Evolutionary conservation across 768 basidiomycete genomes (phyloP), one percentile per base, ranked within the genome.

Genomic region (Hemileccinum rubropunctum): DNA sequence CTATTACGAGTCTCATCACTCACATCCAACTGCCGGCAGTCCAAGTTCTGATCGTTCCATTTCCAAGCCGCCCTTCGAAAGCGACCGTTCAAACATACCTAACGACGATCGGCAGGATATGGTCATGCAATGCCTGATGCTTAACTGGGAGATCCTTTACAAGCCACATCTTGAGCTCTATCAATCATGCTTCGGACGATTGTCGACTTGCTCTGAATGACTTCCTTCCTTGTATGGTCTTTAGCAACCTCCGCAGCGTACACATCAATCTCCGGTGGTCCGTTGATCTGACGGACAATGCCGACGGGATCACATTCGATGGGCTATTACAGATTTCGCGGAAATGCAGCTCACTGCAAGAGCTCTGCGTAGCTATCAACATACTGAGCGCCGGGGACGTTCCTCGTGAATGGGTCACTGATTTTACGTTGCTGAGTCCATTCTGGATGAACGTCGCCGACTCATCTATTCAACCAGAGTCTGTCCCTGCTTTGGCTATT

Each of bases 361-460:
- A 18, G 12, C 30, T 58, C 2, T 51, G 52, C n/a, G 4, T 59
- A 3, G 48, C 37, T 6, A 10, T 58, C 11, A 41, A 56, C 30
- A 45, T 38, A 5, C 7, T 21, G 0, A 42, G 33, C 41, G 41
- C 39, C 13, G n/a, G 4, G 3, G 15, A 12, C 8, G 8, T 50
- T 6, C n/a, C 40, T 0, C 4, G 14, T 18, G 18, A 27, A 18
- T 28, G 13, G 21, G 18, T 7, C 3, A 27, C 9, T 3, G 38
- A 18, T 20, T 27, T 30, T 4, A 4, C 30, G 18, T n/a, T 47
- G 9, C n/a, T 17, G 28, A 18, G 6, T 21, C 6, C 23, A 13
- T 36, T 42, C 26, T 20, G 15, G 18, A 21, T 51, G 26, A 39
- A 54, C 11, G 27, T 50, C 15, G 36, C 33, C 3, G 45, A 54